These are phyloP conservation scores for Cucumis hystrix DNA, from an alignment of 306 rosid species.

Conservation along the genomic window DNA sequence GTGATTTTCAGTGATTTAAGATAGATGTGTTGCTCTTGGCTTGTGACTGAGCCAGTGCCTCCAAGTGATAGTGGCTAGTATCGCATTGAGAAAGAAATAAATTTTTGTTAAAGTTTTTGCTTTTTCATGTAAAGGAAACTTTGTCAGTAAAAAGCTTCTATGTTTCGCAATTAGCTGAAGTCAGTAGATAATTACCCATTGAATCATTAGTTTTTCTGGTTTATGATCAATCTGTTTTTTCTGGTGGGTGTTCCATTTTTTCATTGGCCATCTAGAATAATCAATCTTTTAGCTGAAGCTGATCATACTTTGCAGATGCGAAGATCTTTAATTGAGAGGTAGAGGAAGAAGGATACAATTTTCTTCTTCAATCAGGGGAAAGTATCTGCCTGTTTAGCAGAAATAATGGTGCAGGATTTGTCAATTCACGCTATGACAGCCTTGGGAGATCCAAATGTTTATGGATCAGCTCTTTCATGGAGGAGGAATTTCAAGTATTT, in stretches of 20 bases:
- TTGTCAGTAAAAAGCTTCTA: neutral
- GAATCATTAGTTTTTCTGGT: neutral
- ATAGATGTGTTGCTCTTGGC: neutral
- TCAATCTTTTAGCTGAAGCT: neutral
- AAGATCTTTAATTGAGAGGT: neutral
- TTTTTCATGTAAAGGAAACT: neutral
- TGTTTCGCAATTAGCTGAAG: neutral
- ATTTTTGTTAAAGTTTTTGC: neutral
- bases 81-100: neutral
- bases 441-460: slow-evolving; percentile 27
- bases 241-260: neutral
- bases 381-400: neutral
- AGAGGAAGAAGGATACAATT: neutral
- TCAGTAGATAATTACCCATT: neutral
- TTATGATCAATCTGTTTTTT: neutral
- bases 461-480: slow-evolving; percentile 34
- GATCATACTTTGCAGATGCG: neutral
- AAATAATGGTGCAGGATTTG: slow-evolving; percentile 57
- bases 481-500: slow-evolving; percentile 32
- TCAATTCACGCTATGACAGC: slow-evolving; percentile 42
- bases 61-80: neutral
- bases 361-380: neutral
- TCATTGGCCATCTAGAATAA: neutral
- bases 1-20: neutral
- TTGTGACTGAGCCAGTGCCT: neutral